These are phyloP conservation scores for Fusarium sp. DNA, from an alignment of 2,329 filamentous ascomycete species.

Conservation along the genomic window DNA sequence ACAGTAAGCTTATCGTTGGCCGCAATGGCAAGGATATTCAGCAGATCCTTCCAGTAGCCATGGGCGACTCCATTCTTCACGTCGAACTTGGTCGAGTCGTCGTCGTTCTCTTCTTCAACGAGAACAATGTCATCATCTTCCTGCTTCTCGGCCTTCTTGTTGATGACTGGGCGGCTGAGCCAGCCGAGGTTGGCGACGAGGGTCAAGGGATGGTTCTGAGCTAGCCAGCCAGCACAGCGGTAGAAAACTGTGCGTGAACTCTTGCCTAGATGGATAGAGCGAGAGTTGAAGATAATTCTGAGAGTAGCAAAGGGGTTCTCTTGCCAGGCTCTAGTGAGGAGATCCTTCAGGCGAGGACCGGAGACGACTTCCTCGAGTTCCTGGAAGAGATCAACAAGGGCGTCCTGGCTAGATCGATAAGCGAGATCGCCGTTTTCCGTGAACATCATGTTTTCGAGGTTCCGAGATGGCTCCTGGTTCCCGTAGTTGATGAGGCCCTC, in stretches of 20 bases:
- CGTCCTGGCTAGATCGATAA: conserved; percentile 55
- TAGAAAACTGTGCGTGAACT: conserved; percentile 60
- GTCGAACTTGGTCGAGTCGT: conserved; percentile 51
- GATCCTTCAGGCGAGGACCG: conserved; percentile 48
- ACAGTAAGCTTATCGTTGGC: conserved; percentile 58
- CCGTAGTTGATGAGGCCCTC: conserved; percentile 44
- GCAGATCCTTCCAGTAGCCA: conserved; percentile 70
- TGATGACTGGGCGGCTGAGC: conserved; percentile 64
- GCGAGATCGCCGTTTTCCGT: conserved; percentile 64
- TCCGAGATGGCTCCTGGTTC: conserved; percentile 6
- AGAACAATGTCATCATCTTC: conserved; percentile 50
- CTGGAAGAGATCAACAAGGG: conserved; percentile 64
- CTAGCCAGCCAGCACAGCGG: conserved; percentile 65
- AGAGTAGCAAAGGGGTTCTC: conserved; percentile 59
- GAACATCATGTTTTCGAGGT: conserved; percentile 56
- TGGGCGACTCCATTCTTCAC: conserved; percentile 62
- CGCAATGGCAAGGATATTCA: conserved; percentile 65
- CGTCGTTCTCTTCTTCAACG: conserved; percentile 47
- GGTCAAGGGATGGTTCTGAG: conserved; percentile 63
- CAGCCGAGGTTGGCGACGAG: conserved; percentile 63
- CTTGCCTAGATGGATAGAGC: conserved; percentile 71
- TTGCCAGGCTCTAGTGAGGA: conserved; percentile 61
- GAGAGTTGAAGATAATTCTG: conserved; percentile 68
- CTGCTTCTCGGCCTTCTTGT: conserved; percentile 60
- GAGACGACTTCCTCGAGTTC: conserved; percentile 57